A percentile compares a stretch with the other conserved stretches of the same genome.
These are phyloP conservation scores for Cercospora beticola DNA, from an alignment of 2,329 filamentous ascomycete species.

Conservation along the genomic window DNA sequence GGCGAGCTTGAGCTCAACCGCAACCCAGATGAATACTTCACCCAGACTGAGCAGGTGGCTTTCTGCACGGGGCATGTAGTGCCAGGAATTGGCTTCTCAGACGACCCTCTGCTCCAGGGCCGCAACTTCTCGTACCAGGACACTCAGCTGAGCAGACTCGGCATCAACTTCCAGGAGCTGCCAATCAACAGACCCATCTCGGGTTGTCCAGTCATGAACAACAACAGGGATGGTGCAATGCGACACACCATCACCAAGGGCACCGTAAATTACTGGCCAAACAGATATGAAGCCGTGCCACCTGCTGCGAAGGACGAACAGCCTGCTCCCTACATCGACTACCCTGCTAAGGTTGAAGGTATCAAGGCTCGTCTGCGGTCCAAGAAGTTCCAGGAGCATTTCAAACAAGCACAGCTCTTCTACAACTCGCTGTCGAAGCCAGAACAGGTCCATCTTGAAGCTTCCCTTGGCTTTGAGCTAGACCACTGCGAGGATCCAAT, in stretches of 20 bases:
- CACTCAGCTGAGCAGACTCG: conserved; percentile 68
- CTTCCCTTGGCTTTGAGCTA: conserved; percentile 67
- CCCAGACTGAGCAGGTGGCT: conserved; percentile 77
- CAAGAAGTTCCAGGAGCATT: conserved; percentile 75
- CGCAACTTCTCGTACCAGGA: conserved; percentile 69
- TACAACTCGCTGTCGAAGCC: conserved; percentile 71
- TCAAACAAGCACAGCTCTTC: conserved; percentile 76
- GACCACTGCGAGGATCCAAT: conserved; percentile 78
- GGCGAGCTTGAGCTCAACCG: conserved; percentile 77
- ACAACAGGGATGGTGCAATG: conserved; percentile 49
- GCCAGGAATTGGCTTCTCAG: conserved; percentile 72
- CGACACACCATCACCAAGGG: conserved; percentile 73
- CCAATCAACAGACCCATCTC: conserved; percentile 65
- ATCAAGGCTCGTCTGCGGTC: conserved; percentile 69
- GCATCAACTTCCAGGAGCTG: conserved; percentile 73
- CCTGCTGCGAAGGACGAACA: conserved; percentile 59
- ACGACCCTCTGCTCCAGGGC: conserved; percentile 72
- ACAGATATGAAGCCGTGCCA: conserved; percentile 63
- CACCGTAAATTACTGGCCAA: conserved; percentile 77
- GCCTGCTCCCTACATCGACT: conserved; percentile 66
- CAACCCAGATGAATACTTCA: conserved; percentile 78
- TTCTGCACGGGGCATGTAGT: conserved; percentile 81
- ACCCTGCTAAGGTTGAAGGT: conserved; percentile 63
- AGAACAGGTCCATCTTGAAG: conserved; percentile 64
- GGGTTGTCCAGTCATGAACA: conserved; percentile 35